Percentiles rank a stretch among this genome's conserved stretches.
phyloP scores from a whole-genome alignment of 1,284 basidiomycete species.

The Fomitopsis schrenkii region DNA sequence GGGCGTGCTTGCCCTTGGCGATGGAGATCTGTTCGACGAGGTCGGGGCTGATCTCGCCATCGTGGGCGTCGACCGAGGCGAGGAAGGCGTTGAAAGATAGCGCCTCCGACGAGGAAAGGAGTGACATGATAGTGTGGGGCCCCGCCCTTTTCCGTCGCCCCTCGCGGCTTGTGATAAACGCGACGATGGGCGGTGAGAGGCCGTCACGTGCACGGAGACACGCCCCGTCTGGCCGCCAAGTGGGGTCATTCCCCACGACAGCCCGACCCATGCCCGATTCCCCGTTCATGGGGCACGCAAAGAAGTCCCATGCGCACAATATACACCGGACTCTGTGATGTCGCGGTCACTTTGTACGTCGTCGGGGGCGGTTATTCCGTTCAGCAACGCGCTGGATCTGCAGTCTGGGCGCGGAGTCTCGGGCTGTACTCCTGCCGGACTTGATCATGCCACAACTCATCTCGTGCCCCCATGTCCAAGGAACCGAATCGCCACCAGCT shows the following conservation, averaged over 20 bases:
- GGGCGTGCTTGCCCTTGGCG: slow-evolving; percentile 45
- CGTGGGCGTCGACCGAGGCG: slow-evolving; percentile 37
- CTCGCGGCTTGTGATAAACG: slow-evolving; percentile 13
- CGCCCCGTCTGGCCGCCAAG: neutral
- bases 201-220: neutral
- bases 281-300: neutral
- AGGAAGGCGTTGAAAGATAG: slow-evolving; percentile 51
- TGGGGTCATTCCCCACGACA: neutral
- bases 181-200: neutral
- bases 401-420: neutral
- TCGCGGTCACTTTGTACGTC: neutral
- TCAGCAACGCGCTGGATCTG: neutral
- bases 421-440: neutral
- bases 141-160: slow-evolving; percentile 8
- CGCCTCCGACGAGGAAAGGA: slow-evolving; percentile 47
- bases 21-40: slow-evolving; percentile 29
- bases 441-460: neutral
- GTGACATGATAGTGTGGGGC: slow-evolving; percentile 23
- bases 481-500: slow-evolving; percentile 29
- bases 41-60: slow-evolving; percentile 24
- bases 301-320: too few relatives aligned
- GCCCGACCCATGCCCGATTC: too few relatives aligned
- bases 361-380: neutral
- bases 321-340: too few relatives aligned
- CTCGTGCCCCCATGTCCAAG: slow-evolving; percentile 18